Percentiles rank a stretch among this genome's conserved stretches.
Conservation (phyloP, 495 filamentous ascomycete species). For the Sphaerosporella brunnea region DNA sequence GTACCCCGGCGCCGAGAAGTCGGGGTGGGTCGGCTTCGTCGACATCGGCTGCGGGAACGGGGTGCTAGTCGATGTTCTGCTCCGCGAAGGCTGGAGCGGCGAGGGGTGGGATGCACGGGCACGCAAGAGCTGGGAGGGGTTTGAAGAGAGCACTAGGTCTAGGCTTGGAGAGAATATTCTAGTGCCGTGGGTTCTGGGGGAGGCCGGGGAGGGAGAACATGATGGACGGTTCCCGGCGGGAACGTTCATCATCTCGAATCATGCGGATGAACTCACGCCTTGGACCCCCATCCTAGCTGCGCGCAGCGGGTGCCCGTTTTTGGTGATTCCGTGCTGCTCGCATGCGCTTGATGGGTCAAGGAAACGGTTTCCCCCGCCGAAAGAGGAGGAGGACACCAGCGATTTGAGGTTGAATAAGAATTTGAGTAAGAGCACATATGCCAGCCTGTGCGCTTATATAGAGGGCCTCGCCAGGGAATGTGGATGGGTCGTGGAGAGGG, state of each 20-base stretch:
- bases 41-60: constrained; percentile 95
- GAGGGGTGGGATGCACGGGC: constrained; percentile 79
- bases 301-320: constrained; percentile 56
- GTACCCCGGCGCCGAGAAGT: constrained; percentile 35
- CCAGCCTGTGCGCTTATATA: constrained; percentile 55
- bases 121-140: constrained; percentile 68
- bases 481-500: constrained; percentile 60
- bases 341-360: constrained; percentile 60
- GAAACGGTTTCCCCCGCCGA: constrained; percentile 38
- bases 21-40: constrained; percentile 67
- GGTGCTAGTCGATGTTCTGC: constrained; percentile 69
- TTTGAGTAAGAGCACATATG: constrained; percentile 42
- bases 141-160: constrained; percentile 36
- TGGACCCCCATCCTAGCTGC: constrained; percentile 87
- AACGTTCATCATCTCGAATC: constrained; percentile 91
- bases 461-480: constrained; percentile 45
- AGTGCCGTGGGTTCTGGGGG: constrained; percentile 40
- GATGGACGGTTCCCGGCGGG: constrained; percentile 52
- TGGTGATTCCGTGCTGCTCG: constrained; percentile 89
- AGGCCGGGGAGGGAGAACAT: constrained; percentile 31
- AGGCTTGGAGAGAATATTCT: constrained; percentile 54
- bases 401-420: constrained; percentile 20
- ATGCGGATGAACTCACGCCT: constrained; percentile 84
- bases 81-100: constrained; percentile 64
- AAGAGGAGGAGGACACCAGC: constrained; percentile 27